Base-by-base conservation (phyloP, 768 basidiomycete species). In the Serendipita indica region DNA sequence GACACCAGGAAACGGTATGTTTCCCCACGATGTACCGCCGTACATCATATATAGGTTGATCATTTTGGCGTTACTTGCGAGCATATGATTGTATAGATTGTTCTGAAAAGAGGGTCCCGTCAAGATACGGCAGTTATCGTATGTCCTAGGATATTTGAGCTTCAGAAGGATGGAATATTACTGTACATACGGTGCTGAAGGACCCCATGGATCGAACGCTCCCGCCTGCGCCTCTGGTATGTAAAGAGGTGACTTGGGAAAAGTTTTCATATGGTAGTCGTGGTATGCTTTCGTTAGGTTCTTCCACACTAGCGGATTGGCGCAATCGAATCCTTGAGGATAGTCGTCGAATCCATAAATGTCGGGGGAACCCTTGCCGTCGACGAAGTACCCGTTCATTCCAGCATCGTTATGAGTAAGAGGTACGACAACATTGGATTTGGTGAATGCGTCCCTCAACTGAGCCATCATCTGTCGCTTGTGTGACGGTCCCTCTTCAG, bases 11-110 rank as follows among this genome's bases (percentile, higher is more conserved):
- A 81, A 86, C 1, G 89, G 84, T 39, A 90, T 72, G 7, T 76
- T 84, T 37, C 86, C 89, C 86, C 87, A 91, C 12, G 84, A 88
- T 0, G 89, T 90, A 22, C 89, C 88, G 5, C 88, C 88, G 64
- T 81, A 88, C 58, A 88, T 63, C 89, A 91, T 90, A 69, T 91
- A 91, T 62, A 85, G 86, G 64, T 79, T 88, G 60, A 89, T 80
- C 43, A 91, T 64, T 65, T 89, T 91, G 1, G 80, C 84, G 68
- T 89, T 90, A 52, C 78, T 77, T 7, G 88, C 86, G 83, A 84
- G 88, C 43, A 87, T 73, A 57, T 84, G 73, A 60, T 80, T 75
- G 64, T 91, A 80, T 69, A 89, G 90, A 3, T 90, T 89, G 39
- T 80, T 83, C 69, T 82, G 76, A 69, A 88, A 89, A 64, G 83